A percentile compares a stretch with the other conserved stretches of the same genome.
Conservation (phyloP, 1,284 basidiomycete genomes). For the Mycena sp. region DNA sequence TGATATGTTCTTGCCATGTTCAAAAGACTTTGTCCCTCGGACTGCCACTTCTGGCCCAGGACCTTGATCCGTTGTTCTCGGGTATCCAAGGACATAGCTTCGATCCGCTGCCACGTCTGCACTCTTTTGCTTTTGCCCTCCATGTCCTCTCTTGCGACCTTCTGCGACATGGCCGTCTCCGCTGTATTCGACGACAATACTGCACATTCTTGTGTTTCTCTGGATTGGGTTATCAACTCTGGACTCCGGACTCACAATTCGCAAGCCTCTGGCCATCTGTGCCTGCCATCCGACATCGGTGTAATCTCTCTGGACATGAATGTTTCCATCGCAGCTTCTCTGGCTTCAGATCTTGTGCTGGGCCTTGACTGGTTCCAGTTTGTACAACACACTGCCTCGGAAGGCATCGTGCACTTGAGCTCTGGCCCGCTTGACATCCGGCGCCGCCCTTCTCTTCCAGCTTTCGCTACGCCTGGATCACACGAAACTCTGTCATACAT, state of each 20-base stretch:
- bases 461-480: background rate
- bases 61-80: too few species aligned
- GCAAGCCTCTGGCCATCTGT: background rate
- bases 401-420: background rate
- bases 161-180: too few species aligned
- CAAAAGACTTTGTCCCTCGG: too few species aligned
- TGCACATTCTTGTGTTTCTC: too few species aligned
- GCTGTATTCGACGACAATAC: too few species aligned
- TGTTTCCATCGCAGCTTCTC: background rate
- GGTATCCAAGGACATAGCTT: too few species aligned
- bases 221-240: conserved; percentile 1
- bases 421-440: background rate
- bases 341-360: conserved; percentile 1
- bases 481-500: too few species aligned
- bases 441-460: background rate
- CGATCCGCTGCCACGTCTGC: too few species aligned
- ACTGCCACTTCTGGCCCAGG: too few species aligned
- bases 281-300: background rate
- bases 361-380: background rate
- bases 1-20: too few species aligned
- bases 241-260: background rate
- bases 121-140: too few species aligned
- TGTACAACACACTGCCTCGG: background rate
- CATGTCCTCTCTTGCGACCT: too few species aligned
- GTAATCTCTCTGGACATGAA: background rate